Base-by-base conservation (phyloP, 108 stramenopile species). In the Schizochytrium sp. region DNA sequence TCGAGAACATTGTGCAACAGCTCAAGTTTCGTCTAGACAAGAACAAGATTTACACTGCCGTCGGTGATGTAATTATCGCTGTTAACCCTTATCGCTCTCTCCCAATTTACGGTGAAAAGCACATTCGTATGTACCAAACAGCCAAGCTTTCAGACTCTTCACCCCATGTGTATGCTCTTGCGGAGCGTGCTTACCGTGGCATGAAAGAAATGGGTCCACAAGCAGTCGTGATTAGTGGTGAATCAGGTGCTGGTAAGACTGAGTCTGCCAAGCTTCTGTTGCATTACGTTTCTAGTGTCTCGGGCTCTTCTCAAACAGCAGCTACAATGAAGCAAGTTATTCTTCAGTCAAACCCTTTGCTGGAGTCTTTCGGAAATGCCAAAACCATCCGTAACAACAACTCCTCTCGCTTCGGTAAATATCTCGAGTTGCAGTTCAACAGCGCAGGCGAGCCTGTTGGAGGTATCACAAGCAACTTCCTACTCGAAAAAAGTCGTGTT, bases 221-320 rank as follows among this genome's bases (percentile, higher is more conserved):
- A 40, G 76, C 76, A 17, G 76, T 83, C 28, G 53, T 83, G 50
- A 83, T 96, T 1, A 95, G 93, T 2, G 97, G 97, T 19, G 97
- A 97, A 92, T 94, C 94, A 4, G 97, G 97, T 40, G 96, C 97
- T 3, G 97, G 97, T 12, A 97, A 97, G 91, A 97, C 97, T 3
- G 97, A 97, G 92, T 96, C 95, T 3, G 95, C 96, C 72, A 97
- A 97, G 88, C 95, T 96, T 89, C 93, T 97, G 7, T 94, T 97
- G 94, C 92, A 95, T 56, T 95, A 95, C 89, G 88, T 97, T 55
- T 95, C 97, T 57, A 93, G 45, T 89, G 42, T 93, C 5, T 88
- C 87, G 4, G 87, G 87, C 4, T 58, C 57, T 46, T 58, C 57
- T 13, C 13, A 8, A 8, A 76, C 55, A 10, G 7, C 88, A 49